phyloP scores from a whole-genome alignment of 2,329 filamentous ascomycete genomes.

The Teratosphaeria destructans region DNA sequence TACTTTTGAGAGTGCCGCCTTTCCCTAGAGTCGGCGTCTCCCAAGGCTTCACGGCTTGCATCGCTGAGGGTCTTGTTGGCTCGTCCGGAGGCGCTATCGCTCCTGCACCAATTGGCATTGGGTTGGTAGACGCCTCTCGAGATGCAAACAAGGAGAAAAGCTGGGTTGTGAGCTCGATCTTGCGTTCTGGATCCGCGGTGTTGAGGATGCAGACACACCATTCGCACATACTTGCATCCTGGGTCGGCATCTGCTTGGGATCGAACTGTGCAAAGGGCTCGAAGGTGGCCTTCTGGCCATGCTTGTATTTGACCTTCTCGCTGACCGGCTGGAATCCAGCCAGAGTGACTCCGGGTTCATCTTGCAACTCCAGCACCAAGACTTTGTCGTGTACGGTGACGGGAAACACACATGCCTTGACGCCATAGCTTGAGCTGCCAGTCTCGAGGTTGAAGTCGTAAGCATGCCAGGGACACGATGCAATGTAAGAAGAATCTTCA shows the following conservation, averaged over 20 bases:
- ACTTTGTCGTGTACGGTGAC: background rate
- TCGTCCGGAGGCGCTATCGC: conserved; percentile 3
- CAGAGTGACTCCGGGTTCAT: background rate
- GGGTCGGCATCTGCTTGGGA: background rate
- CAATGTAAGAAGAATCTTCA: conserved; percentile 8
- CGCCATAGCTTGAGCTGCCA: conserved; percentile 7
- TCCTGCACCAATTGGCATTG: conserved; percentile 7
- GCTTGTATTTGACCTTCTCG: conserved; percentile 9
- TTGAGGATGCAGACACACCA: conserved; percentile 9
- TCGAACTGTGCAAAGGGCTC: background rate
- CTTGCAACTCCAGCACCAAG: background rate
- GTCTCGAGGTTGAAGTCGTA: conserved; percentile 9
- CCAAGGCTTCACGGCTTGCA: conserved; percentile 4
- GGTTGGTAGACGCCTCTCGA: conserved; percentile 3
- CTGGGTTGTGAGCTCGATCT: conserved; percentile 8
- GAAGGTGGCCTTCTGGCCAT: conserved; percentile 1
- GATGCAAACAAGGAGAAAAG: conserved; percentile 7
- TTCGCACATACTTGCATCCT: conserved; percentile 7
- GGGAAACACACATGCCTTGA: conserved; percentile 6
- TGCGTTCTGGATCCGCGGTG: conserved; percentile 7
- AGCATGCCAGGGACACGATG: conserved; percentile 9
- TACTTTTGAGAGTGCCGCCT: conserved; percentile 7
- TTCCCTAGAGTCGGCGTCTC: conserved; percentile 4
- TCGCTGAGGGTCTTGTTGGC: conserved; percentile 2
- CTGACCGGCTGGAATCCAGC: conserved; percentile 4